Evolutionary conservation across 257 asterid genomes (phyloP), one percentile per base, ranked within the genome.

Genomic region (Solanum etuberosum): DNA sequence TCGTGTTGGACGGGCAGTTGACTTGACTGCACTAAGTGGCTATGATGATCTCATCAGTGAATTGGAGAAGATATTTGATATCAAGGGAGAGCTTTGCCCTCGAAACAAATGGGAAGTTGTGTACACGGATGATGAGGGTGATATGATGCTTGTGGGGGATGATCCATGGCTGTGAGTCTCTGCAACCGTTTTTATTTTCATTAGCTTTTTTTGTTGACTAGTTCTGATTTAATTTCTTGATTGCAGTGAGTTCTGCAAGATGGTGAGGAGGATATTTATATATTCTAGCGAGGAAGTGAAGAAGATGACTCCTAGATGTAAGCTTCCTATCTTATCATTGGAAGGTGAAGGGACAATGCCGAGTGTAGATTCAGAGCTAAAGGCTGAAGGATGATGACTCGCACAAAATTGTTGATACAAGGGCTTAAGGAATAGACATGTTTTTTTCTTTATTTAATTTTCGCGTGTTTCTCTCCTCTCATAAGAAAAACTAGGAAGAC

Each of bases 121-220:
- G 40, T 95, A 93, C 78, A 93, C 97, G 0, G 98, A 95, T 83
- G 92, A 93, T 9, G 98, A 95, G 87, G 98, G 93, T 54, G 98
- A 94, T 85, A 93, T 91, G 94, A 95, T 95, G 98, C 97, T 95
- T 32, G 96, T 95, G 34, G 98, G 98, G 8, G 98, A 94, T 83
- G 95, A 94, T 83, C 97, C 98, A 61, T 95, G 98, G 98, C 91
- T 51, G 98, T 95, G 89, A 89, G 97, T 91, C 46, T 25, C 70
- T 40, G 27, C 63, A 6, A 77, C 27, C 51, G 4, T 2, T 11
- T 43, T 10, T 3, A 23, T 48, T 18, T 54, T 67, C 57, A 59
- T 48, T 37, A 27, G 23, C 40, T 65, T 57, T 72, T 72, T 54
- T 32, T 70, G 1, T 54, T 34, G 57, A 46, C 20, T 87, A 37